Evolutionary conservation across 78 protist species (phyloP).

Genomic region (Isochrysis galbana): DNA sequence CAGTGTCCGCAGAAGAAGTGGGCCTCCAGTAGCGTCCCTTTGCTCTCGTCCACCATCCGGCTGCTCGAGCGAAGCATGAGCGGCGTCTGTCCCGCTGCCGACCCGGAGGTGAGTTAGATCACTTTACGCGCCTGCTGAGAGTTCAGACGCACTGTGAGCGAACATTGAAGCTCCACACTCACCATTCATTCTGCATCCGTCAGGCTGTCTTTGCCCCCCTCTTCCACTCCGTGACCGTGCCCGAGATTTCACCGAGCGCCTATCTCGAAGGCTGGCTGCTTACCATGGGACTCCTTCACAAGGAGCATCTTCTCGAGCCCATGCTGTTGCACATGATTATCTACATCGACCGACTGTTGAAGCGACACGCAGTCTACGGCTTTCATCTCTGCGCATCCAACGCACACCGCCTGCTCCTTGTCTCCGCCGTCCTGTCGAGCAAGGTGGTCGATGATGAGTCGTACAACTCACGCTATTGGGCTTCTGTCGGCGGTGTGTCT

Average conservation of each 20-base stretch:
- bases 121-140: background rate
- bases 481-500: background rate
- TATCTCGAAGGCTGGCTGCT: background rate
- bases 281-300: background rate
- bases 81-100: background rate
- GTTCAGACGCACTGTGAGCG: too few species aligned
- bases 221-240: background rate
- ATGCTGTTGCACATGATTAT: background rate
- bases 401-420: conserved; percentile 17
- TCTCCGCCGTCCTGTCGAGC: background rate
- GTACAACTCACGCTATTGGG: background rate
- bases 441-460: background rate
- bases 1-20: too few species aligned
- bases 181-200: background rate
- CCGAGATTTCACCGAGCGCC: background rate
- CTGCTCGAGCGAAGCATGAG: background rate
- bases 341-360: background rate
- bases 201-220: background rate
- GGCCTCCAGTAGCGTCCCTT: too few species aligned
- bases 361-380: background rate
- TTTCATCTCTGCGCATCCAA: background rate
- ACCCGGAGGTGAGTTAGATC: background rate
- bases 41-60: background rate
- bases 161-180: background rate
- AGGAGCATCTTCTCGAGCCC: background rate